Conservation (phyloP, 208 protist species). For the Trypanosoma mega region DNA sequence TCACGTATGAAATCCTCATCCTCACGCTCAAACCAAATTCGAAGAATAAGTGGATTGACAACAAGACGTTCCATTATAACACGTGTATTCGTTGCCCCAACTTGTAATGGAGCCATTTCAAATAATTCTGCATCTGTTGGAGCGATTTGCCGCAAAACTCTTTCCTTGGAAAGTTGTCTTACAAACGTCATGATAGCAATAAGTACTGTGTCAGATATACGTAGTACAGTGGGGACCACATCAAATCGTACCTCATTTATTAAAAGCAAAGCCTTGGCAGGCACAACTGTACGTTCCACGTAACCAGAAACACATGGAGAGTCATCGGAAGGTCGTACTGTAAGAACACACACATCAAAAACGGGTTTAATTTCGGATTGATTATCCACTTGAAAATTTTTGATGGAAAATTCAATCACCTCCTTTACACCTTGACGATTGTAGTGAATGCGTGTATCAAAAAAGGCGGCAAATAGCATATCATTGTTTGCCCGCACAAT, state of each 20-base stretch:
- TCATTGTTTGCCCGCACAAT: conserved; percentile 61
- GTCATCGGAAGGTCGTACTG: conserved; percentile 45
- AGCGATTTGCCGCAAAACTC: conserved; percentile 9
- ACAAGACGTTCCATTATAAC: conserved; percentile 84
- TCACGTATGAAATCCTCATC: conserved; percentile 80
- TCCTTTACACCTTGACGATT: conserved; percentile 48
- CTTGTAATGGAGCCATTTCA: conserved; percentile 44
- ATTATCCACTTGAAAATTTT: conserved; percentile 90
- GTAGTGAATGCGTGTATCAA: conserved; percentile 66
- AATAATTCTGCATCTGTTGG: conserved; percentile 47
- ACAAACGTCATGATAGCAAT: conserved; percentile 51
- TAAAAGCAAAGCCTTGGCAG: conserved; percentile 57
- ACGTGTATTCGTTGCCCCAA: conserved; percentile 59
- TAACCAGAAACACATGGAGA: conserved; percentile 47
- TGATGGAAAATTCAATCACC: conserved; percentile 53
- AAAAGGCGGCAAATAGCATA: conserved; percentile 66
- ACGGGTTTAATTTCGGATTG: conserved; percentile 73
- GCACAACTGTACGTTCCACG: conserved; percentile 52
- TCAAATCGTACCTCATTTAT: conserved; percentile 79
- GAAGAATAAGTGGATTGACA: conserved; percentile 81
- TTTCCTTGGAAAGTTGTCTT: conserved; percentile 14
- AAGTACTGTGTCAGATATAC: conserved; percentile 80
- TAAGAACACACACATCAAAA: conserved; percentile 71
- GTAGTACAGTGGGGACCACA: conserved; percentile 67
- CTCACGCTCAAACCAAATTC: conserved; percentile 82